Conservation (phyloP, 805 yeast species). For the Hanseniaspora guilliermondii region DNA sequence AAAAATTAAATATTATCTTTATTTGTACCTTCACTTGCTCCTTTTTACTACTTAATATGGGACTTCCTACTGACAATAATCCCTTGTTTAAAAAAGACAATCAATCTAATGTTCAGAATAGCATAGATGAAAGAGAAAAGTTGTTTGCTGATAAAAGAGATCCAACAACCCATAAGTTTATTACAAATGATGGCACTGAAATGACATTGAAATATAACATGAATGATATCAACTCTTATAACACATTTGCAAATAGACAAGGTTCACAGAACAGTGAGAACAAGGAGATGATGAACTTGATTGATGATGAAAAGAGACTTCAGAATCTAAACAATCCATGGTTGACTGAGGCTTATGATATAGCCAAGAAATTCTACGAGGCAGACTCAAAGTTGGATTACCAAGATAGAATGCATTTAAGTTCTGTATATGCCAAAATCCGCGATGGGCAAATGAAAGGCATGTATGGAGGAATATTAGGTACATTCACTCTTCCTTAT, state of each 20-base stretch:
- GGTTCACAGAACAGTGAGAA: neutral
- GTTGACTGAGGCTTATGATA: slow-evolving; percentile 30
- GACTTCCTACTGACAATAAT: slow-evolving; percentile 2
- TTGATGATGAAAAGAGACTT: slow-evolving; percentile 1
- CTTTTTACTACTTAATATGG: slow-evolving; percentile 1
- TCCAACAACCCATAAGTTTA: neutral
- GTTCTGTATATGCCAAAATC: slow-evolving; percentile 29
- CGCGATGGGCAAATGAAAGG: slow-evolving; percentile 27
- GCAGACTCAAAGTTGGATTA: slow-evolving; percentile 34
- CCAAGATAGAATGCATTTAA: slow-evolving; percentile 33
- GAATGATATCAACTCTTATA: slow-evolving; percentile 4
- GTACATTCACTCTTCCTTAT: slow-evolving; percentile 34
- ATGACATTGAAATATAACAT: neutral
- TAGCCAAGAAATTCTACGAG: slow-evolving; percentile 39
- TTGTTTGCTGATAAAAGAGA: neutral
- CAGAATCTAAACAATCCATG: slow-evolving; percentile 20
- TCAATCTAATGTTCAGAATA: neutral
- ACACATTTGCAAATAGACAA: neutral
- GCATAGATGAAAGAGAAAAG: neutral
- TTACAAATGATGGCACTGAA: slow-evolving; percentile 1
- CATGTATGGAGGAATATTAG: slow-evolving; percentile 32
- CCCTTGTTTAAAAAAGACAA: slow-evolving; percentile 2
- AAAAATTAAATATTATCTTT: too few relatives aligned
- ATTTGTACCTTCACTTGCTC: too few relatives aligned
- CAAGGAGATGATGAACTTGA: neutral